Evolutionary conservation across 805 yeast species (phyloP).

Genomic region (Saccharomyces cerevisiae): DNA sequence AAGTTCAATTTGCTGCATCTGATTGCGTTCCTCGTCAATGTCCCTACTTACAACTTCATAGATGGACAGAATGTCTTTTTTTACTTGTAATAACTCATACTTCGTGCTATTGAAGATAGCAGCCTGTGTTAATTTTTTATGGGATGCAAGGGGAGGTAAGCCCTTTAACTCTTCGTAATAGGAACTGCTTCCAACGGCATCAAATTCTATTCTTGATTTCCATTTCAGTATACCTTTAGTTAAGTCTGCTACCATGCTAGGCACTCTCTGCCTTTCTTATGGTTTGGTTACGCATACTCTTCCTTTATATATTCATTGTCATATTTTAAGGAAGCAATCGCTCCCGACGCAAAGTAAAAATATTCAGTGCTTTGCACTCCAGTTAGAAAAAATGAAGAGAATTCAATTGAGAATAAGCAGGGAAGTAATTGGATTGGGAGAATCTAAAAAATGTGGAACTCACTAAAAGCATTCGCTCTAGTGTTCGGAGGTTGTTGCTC

Average conservation of each 20-base stretch:
- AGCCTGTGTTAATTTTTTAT: conserved; percentile 11
- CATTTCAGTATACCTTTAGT: neutral
- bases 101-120: conserved; percentile 21
- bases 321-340: neutral
- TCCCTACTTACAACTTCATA: conserved; percentile 22
- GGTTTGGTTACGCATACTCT: neutral
- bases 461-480: conserved; percentile 22
- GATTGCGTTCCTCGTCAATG: conserved; percentile 25
- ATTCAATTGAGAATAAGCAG: neutral
- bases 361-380: neutral
- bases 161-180: conserved; percentile 13
- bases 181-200: neutral
- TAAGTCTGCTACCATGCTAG: neutral
- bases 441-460: conserved; percentile 2
- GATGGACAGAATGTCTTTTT: conserved; percentile 14
- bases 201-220: neutral
- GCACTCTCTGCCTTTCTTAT: neutral
- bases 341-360: neutral
- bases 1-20: conserved; percentile 20
- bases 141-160: conserved; percentile 10
- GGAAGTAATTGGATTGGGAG: neutral
- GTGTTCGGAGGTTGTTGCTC: conserved; percentile 71
- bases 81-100: conserved; percentile 17
- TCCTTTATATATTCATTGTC: neutral
- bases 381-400: neutral